Conservation (phyloP, 1,139 yeast genomes). For the Zygosaccharomyces pseudobailii region DNA sequence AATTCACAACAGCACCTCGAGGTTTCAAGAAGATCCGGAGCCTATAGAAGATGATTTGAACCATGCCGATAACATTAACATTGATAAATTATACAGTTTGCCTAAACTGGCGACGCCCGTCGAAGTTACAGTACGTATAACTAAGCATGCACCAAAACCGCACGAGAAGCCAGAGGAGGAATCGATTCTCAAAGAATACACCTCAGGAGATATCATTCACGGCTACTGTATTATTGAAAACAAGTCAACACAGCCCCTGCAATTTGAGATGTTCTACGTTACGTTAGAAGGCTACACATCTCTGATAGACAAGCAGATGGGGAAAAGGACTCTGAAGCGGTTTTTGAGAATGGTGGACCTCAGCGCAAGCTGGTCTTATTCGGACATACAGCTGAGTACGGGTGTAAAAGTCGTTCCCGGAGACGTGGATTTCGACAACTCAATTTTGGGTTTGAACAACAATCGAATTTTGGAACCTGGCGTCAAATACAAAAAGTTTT, state of each 20-base stretch:
- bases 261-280: conserved; percentile 53
- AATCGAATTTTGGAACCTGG: conserved; percentile 49
- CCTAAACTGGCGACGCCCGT: conserved; percentile 32
- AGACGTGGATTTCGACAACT: conserved; percentile 45
- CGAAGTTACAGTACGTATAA: conserved; percentile 34
- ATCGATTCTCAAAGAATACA: conserved; percentile 41
- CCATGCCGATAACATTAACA: conserved; percentile 29
- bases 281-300: conserved; percentile 48
- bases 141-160: conserved; percentile 35
- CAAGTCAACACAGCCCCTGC: conserved; percentile 37
- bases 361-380: conserved; percentile 40
- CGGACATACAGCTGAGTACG: conserved; percentile 36
- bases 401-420: conserved; percentile 47
- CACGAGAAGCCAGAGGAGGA: conserved; percentile 33
- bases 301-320: conserved; percentile 29
- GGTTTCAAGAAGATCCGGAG: conserved; percentile 6
- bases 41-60: conserved; percentile 27
- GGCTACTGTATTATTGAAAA: conserved; percentile 49
- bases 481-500: conserved; percentile 52
- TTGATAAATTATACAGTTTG: conserved; percentile 35
- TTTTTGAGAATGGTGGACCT: conserved; percentile 40
- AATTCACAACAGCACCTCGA: conserved; percentile 8
- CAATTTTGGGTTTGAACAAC: conserved; percentile 48
- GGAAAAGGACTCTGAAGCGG: conserved; percentile 32
- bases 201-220: conserved; percentile 50